Percentiles rank a stretch among this genome's conserved stretches.
These are phyloP conservation scores for Sordariomycetes sp. DNA, from an alignment of 2,329 filamentous ascomycete genomes.

Conservation along the genomic window DNA sequence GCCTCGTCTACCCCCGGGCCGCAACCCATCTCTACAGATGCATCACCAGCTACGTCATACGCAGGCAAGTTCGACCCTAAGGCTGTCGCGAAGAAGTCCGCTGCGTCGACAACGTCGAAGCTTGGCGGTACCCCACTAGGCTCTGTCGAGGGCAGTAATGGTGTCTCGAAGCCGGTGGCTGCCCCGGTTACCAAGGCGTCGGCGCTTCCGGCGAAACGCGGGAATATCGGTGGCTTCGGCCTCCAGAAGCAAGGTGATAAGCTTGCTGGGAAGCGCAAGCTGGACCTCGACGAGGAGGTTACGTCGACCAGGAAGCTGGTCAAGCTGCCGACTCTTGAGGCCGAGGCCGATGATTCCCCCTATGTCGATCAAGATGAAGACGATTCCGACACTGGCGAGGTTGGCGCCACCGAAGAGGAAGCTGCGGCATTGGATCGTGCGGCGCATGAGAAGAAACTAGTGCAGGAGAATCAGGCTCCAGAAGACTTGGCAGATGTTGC, in stretches of 20 bases:
- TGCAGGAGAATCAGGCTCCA: conserved; percentile 35
- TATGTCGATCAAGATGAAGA: conserved; percentile 53
- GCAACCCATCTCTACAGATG: conserved; percentile 13
- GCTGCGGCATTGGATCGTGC: conserved; percentile 73
- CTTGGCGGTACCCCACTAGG: conserved; percentile 41
- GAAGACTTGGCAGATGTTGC: conserved; percentile 25
- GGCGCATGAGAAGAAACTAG: conserved; percentile 66
- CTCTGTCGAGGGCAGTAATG: conserved; percentile 25
- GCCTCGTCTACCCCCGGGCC: conserved; percentile 30
- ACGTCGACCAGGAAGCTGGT: conserved; percentile 72
- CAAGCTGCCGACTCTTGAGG: conserved; percentile 70
- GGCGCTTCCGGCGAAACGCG: conserved; percentile 51
- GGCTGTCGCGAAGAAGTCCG: conserved; percentile 47
- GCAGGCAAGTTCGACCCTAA: conserved; percentile 68
- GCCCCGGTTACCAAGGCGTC: conserved; percentile 24
- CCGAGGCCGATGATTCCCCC: conserved; percentile 48
- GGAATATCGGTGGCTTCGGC: conserved; percentile 74
- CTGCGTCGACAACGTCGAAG: conserved; percentile 46
- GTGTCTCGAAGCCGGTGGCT: conserved; percentile 17
- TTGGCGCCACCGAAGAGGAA: conserved; percentile 77
- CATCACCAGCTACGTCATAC: conserved; percentile 45
- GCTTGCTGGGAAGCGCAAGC: conserved; percentile 53
- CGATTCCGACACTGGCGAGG: conserved; percentile 63
- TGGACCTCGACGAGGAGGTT: conserved; percentile 83
- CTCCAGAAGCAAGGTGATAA: conserved; percentile 60